Evolutionary conservation across 495 filamentous ascomycete genomes (phyloP).

Genomic region (Clohesyomyces aquaticus): DNA sequence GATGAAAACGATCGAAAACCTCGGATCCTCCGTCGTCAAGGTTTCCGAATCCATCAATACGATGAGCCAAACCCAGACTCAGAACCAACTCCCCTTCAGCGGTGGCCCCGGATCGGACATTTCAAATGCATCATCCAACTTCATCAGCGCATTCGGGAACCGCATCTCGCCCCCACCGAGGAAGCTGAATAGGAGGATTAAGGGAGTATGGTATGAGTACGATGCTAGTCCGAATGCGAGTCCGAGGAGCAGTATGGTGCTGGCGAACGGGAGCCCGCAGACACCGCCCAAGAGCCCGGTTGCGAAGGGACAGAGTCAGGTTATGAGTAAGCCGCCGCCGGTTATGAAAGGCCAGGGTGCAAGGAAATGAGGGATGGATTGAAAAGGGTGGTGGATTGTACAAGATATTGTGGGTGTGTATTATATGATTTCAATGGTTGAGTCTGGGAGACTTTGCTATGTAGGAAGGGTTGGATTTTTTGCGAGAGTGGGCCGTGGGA

Average conservation of each 20-base stretch:
- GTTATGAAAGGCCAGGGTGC: no score
- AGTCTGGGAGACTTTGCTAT: no score
- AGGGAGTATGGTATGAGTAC: slow-evolving; percentile 37
- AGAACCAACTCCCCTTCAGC: no score
- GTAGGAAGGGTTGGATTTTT: no score
- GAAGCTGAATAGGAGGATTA: slow-evolving; percentile 29
- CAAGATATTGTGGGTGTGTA: no score
- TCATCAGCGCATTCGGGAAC: slow-evolving; percentile 9
- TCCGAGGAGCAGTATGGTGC: not conserved
- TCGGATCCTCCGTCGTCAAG: slow-evolving; percentile 13
- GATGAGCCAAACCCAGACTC: no score
- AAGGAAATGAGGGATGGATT: no score
- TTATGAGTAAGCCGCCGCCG: no score
- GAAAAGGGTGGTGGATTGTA: no score
- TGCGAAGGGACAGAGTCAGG: no score
- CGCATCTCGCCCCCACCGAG: slow-evolving; percentile 24
- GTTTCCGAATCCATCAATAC: slow-evolving; percentile 5
- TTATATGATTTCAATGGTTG: no score
- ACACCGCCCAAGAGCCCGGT: slow-evolving; percentile 30
- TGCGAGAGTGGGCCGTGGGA: no score
- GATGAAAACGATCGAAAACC: slow-evolving; percentile 18
- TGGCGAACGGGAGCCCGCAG: not conserved
- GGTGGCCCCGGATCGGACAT: not conserved
- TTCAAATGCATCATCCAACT: not conserved
- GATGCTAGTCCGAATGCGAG: slow-evolving; percentile 5